Conservation (phyloP, 768 basidiomycete species). For the Suillus subaureus region DNA sequence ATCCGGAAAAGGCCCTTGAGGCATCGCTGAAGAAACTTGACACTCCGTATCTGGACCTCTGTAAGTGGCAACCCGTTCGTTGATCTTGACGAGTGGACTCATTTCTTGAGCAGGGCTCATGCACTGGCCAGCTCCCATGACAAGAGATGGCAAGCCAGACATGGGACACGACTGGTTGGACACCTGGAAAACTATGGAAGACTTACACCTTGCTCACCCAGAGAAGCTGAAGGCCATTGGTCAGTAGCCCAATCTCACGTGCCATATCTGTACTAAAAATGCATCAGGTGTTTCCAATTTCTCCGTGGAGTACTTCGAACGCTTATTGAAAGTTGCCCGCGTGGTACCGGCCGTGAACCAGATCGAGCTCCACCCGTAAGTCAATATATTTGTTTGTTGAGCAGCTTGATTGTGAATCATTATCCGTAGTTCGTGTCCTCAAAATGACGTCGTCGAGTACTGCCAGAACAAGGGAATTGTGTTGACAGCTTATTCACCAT, state of each 20-base stretch:
- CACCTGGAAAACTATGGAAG: slow-evolving; percentile 81
- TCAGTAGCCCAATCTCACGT: slow-evolving; percentile 14
- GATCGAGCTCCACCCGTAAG: slow-evolving; percentile 73
- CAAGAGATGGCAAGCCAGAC: slow-evolving; percentile 53
- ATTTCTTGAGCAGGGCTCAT: slow-evolving; percentile 54
- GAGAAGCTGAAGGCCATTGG: slow-evolving; percentile 83
- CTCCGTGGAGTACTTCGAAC: slow-evolving; percentile 61
- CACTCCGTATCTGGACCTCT: slow-evolving; percentile 80
- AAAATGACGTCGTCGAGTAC: slow-evolving; percentile 64
- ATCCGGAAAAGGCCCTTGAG: slow-evolving; percentile 63
- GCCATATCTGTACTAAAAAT: slow-evolving; percentile 1
- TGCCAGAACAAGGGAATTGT: slow-evolving; percentile 67
- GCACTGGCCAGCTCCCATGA: slow-evolving; percentile 85
- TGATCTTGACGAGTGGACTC: not conserved
- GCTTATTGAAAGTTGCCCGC: slow-evolving; percentile 54
- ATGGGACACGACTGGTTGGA: slow-evolving; percentile 64
- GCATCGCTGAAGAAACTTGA: slow-evolving; percentile 68
- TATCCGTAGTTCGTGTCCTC: slow-evolving; percentile 55
- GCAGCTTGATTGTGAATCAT: slow-evolving; percentile 2
- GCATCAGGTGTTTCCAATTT: slow-evolving; percentile 67
- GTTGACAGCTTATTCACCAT: slow-evolving; percentile 78
- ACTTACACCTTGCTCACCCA: slow-evolving; percentile 60
- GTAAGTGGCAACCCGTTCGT: slow-evolving; percentile 36
- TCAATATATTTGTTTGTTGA: slow-evolving; percentile 10
- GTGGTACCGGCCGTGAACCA: slow-evolving; percentile 80